Evolutionary conservation across 371 early-diverging fungal species (phyloP).

Genomic region (Massospora cicadina): DNA sequence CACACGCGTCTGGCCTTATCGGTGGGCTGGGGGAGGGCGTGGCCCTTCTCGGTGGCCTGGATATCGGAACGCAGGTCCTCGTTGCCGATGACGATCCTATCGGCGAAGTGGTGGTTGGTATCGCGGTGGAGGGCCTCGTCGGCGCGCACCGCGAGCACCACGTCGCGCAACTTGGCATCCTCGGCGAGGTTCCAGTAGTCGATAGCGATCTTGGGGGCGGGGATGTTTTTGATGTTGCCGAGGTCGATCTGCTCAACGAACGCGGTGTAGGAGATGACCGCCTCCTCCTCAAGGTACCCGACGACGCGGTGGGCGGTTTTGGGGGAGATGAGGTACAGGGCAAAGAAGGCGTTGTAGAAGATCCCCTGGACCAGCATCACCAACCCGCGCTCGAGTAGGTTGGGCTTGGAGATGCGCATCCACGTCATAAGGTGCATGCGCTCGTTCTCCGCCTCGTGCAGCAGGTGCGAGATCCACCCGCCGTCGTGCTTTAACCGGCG

Average conservation of each 20-base stretch:
- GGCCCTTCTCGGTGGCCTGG: not conserved
- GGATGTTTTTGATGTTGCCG: conserved; percentile 44
- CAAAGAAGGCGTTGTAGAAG: conserved; percentile 80
- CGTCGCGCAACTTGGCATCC: conserved; percentile 70
- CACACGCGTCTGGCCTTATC: not conserved
- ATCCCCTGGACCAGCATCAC: conserved; percentile 64
- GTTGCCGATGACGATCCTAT: conserved; percentile 20
- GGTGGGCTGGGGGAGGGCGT: not conserved
- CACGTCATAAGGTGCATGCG: conserved; percentile 76
- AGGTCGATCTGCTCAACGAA: conserved; percentile 74
- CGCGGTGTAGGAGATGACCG: conserved; percentile 81
- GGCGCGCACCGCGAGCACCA: conserved; percentile 85
- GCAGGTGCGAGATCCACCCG: conserved; percentile 69
- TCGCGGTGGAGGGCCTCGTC: conserved; percentile 94
- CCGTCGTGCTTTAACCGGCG: conserved; percentile 67
- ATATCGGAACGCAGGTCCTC: conserved; percentile 7
- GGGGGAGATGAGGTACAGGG: conserved; percentile 65
- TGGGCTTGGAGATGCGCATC: conserved; percentile 59
- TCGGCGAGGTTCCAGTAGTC: conserved; percentile 82
- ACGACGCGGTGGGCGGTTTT: conserved; percentile 62
- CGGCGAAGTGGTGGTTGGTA: conserved; percentile 81
- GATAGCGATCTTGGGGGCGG: conserved; percentile 62
- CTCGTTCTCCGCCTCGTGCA: conserved; percentile 85
- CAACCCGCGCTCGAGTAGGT: conserved; percentile 33
- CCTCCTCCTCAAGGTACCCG: conserved; percentile 81